phyloP scores from a whole-genome alignment of 202 grass and related monocot species.

The Zizania palustris region DNA sequence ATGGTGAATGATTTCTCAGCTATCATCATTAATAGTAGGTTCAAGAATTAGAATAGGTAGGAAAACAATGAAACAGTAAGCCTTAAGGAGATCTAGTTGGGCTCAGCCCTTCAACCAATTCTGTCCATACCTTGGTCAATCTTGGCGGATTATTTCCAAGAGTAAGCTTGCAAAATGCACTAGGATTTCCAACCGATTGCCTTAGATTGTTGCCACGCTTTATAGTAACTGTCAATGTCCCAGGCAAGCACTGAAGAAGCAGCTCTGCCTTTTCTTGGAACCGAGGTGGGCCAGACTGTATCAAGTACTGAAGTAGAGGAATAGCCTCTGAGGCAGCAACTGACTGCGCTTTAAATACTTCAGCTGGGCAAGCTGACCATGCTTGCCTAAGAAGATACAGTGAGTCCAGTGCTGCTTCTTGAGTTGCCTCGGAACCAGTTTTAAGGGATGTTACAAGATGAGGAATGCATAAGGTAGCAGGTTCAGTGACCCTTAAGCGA shows the following conservation, averaged over 20 bases:
- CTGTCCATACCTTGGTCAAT: conserved; percentile 79
- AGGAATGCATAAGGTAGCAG: conserved; percentile 94
- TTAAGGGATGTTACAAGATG: conserved; percentile 98
- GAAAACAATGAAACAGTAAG: not conserved
- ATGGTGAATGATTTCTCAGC: not conserved
- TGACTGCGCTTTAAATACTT: conserved; percentile 99
- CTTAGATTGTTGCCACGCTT: conserved; percentile 90
- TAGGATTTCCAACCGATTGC: conserved; percentile 97
- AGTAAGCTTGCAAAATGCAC: conserved; percentile 97
- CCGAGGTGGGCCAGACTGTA: conserved; percentile 95
- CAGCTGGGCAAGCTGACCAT: conserved; percentile 90
- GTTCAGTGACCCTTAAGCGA: conserved; percentile 91
- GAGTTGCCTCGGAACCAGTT: conserved; percentile 93
- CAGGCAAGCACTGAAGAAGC: conserved; percentile 96
- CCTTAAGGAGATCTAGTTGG: not conserved
- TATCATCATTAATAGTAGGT: not conserved
- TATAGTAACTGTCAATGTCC: conserved; percentile 95
- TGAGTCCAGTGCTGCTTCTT: conserved; percentile 96
- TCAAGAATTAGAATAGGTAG: not conserved
- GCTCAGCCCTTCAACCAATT: not conserved
- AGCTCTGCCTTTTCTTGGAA: conserved; percentile 98
- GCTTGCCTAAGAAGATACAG: conserved; percentile 97
- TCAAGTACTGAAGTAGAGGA: conserved; percentile 97
- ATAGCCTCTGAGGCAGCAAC: conserved; percentile 97
- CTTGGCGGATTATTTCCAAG: conserved; percentile 95